Percentiles rank a stretch among this genome's conserved stretches.
These are phyloP conservation scores for Ceratocystis alfenasii DNA, from an alignment of 2,329 filamentous ascomycete species.

Conservation along the genomic window DNA sequence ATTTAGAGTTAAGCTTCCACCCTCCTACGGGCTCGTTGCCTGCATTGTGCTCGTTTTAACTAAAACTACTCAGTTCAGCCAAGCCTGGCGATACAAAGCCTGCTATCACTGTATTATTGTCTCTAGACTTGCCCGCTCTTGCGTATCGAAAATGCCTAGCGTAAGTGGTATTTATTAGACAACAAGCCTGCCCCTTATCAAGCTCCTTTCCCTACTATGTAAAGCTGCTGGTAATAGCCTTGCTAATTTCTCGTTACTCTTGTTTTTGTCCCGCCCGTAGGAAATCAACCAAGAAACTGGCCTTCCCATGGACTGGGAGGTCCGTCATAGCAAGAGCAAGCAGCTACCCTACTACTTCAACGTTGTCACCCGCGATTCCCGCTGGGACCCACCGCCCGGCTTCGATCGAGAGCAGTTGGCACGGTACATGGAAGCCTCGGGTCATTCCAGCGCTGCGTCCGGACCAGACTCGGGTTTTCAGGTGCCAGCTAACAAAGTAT, in stretches of 20 bases:
- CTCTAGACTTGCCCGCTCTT: no score
- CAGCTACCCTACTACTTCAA: constrained; percentile 99
- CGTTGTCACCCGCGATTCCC: constrained; percentile 67
- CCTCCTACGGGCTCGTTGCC: not conserved
- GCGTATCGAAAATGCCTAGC: not conserved
- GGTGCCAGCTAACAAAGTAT: constrained; percentile 67
- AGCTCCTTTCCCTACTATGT: not conserved
- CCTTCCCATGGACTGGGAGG: constrained; percentile 80
- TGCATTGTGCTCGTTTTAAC: not conserved
- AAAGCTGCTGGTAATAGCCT: not conserved
- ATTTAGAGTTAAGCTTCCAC: not conserved
- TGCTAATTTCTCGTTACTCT: no score
- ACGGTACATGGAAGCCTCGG: constrained; percentile 80
- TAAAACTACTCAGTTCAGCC: no score
- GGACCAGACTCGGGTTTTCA: constrained; percentile 23
- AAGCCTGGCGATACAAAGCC: no score
- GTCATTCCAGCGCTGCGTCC: constrained; percentile 45
- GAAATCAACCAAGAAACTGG: constrained; percentile 47
- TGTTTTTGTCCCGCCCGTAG: not conserved
- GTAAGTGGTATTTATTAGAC: not conserved
- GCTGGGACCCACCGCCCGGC: constrained; percentile 84
- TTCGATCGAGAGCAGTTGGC: constrained; percentile 90
- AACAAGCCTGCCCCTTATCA: not conserved
- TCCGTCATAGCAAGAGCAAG: constrained; percentile 95
- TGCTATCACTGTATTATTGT: no score